Conservation (phyloP, 768 basidiomycete genomes). For the Neoboletus magnificus region DNA sequence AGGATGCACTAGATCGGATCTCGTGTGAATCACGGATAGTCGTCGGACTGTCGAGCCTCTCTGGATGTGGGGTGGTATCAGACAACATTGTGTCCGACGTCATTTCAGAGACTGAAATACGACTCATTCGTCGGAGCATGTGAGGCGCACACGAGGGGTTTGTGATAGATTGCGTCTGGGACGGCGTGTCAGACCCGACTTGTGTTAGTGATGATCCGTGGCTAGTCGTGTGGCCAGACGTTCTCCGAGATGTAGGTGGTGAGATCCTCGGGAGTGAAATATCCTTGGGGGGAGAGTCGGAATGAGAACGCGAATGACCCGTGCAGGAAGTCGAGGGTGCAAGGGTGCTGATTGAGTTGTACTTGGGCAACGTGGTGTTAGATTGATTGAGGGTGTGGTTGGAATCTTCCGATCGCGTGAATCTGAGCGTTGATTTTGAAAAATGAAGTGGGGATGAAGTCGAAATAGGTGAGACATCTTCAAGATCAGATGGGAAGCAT, state of each 20-base stretch:
- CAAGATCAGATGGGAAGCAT: constrained; percentile 20
- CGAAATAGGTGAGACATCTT: constrained; percentile 17
- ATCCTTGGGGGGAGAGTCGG: constrained; percentile 11
- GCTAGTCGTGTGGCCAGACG: constrained; percentile 7
- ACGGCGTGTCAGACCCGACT: constrained; percentile 3
- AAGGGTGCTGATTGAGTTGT: constrained; percentile 28
- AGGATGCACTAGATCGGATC: constrained; percentile 15
- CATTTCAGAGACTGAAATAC: constrained; percentile 8
- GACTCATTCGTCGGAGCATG: constrained; percentile 26
- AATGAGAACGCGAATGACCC: constrained; percentile 20
- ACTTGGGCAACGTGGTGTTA: constrained; percentile 20
- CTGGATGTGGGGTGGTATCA: constrained; percentile 2
- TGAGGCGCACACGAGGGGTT: constrained; percentile 5
- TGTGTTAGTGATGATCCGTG: background rate
- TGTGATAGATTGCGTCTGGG: constrained; percentile 15
- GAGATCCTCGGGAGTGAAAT: constrained; percentile 12
- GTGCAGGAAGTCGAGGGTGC: constrained; percentile 26
- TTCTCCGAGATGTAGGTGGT: constrained; percentile 16
- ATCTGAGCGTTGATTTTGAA: constrained; percentile 13
- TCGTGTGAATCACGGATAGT: constrained; percentile 15
- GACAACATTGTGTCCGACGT: constrained; percentile 2
- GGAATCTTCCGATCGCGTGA: constrained; percentile 19
- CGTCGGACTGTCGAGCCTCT: constrained; percentile 2
- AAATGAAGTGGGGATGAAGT: constrained; percentile 8
- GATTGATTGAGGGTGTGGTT: constrained; percentile 21